These are phyloP conservation scores for Xylariaceae sp. DNA, from an alignment of 2,329 filamentous ascomycete species.

Conservation along the genomic window DNA sequence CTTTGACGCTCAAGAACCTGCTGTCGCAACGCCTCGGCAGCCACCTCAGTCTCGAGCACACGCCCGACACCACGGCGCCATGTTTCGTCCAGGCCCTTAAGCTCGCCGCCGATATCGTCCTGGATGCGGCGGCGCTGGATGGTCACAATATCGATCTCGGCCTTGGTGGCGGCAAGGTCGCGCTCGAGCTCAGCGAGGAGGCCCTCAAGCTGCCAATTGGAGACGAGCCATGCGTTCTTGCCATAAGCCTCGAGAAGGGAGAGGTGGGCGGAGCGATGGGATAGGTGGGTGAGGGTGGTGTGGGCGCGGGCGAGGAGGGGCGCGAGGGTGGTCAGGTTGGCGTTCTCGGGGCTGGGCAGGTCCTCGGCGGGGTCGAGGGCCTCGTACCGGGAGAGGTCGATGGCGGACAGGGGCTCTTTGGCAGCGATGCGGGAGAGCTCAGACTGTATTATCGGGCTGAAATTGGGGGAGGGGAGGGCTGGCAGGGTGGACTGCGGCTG, in stretches of 20 bases:
- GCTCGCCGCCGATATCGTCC: conserved; percentile 66
- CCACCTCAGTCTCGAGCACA: conserved; percentile 82
- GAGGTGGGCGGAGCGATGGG: conserved; percentile 52
- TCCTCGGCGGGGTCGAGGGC: conserved; percentile 39
- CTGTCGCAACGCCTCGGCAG: conserved; percentile 65
- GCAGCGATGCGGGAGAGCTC: conserved; percentile 64
- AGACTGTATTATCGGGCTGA: conserved; percentile 61
- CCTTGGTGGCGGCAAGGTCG: conserved; percentile 65
- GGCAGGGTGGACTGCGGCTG: conserved; percentile 55
- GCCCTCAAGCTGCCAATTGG: conserved; percentile 75
- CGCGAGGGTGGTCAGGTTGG: conserved; percentile 35
- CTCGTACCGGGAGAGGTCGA: conserved; percentile 82
- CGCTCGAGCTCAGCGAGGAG: conserved; percentile 66
- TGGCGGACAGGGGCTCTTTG: conserved; percentile 48
- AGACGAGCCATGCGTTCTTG: conserved; percentile 87
- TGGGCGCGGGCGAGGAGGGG: conserved; percentile 49
- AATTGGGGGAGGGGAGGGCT: conserved; percentile 44
- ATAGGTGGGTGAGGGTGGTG: conserved; percentile 48
- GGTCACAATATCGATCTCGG: conserved; percentile 70
- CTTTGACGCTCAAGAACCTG: conserved; percentile 64
- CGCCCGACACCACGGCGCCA: conserved; percentile 77
- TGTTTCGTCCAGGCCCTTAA: conserved; percentile 67
- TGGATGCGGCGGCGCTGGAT: conserved; percentile 65
- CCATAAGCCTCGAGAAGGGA: conserved; percentile 74
- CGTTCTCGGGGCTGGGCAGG: conserved; percentile 27